These are phyloP conservation scores for Aspergillus sparsus DNA, from an alignment of 495 filamentous ascomycete species.

Conservation along the genomic window DNA sequence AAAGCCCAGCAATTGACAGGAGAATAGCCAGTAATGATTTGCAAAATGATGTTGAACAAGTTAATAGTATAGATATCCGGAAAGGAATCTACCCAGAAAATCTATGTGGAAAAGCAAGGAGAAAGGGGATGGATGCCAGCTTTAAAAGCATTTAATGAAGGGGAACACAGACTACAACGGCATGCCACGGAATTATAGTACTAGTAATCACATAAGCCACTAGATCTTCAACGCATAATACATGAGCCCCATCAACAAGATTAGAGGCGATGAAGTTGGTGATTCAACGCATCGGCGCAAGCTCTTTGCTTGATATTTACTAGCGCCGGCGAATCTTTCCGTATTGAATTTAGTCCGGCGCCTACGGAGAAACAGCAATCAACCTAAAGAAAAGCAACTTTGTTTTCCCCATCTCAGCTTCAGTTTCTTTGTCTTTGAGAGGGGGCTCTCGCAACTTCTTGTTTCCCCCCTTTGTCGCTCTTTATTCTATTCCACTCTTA, in stretches of 20 bases:
- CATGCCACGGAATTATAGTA: no score
- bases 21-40: no score
- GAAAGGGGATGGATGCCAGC: no score
- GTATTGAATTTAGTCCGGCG: constrained; percentile 12
- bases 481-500: background rate
- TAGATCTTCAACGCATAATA: no score
- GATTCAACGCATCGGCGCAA: constrained; percentile 4
- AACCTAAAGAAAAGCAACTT: constrained; percentile 12
- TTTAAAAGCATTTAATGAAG: no score
- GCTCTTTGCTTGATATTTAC: background rate
- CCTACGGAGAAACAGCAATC: background rate
- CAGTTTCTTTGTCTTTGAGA: constrained; percentile 5
- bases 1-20: no score
- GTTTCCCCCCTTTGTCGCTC: background rate
- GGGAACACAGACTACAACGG: no score
- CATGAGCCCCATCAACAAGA: no score
- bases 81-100: no score
- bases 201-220: no score
- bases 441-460: background rate
- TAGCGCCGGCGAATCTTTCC: constrained; percentile 25
- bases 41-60: background rate
- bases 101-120: no score
- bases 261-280: background rate
- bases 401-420: constrained; percentile 19
- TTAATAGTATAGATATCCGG: no score